Evolutionary conservation across 176 grass and related monocot genomes (phyloP), one percentile per base, ranked within the genome.

Genomic region (Lolium rigidum): DNA sequence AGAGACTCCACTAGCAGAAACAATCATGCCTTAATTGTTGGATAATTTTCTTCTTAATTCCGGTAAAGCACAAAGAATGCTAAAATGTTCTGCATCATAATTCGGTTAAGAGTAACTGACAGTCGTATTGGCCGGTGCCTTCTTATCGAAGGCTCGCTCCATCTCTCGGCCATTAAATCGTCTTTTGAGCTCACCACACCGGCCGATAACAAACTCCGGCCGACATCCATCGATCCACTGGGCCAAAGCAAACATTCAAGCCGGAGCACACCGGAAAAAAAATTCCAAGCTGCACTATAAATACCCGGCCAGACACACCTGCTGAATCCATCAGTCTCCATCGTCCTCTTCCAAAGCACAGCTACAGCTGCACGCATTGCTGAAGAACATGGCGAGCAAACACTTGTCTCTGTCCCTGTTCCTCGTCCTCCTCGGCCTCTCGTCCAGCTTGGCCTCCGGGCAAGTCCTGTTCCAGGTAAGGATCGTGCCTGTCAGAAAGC

Each of bases 401-500:
- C 13, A 16, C 11, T 49, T 39, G 65, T 46, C 22, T 26, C 31
- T 91, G 4, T 44, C 11, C 7, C 15, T 92, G 15, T 46, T 89
- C 85, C 15, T 81, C 55, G 31, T 84, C 68, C 37, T 94, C 6
- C 68, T 94, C 10, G 52, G 84, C 54, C 5, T 89, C 1, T 86
- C 81, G 10, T 73, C 80, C 20, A 84, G 82, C 25, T 85, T 79
- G 20, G 79, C 71, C 0, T 4, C 24, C 0, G 86, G 87, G 1
- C 84, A 92, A 50, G 56, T 94, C 49, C 47, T 94, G 8, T 75
- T 94, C 61, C 92, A 94, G 89, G 92, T 94, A 68, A 70, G 38
- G 38, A 39, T 76, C 26, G 6, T 78, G 59, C 56, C 4, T n/a
- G 9, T 7, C 25, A 5, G 73, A 5, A 76, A 7, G 20, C 41